A percentile compares a stretch with the other conserved stretches of the same genome.
phyloP scores from a whole-genome alignment of 768 basidiomycete species.

The Pleurotus ostreatus region DNA sequence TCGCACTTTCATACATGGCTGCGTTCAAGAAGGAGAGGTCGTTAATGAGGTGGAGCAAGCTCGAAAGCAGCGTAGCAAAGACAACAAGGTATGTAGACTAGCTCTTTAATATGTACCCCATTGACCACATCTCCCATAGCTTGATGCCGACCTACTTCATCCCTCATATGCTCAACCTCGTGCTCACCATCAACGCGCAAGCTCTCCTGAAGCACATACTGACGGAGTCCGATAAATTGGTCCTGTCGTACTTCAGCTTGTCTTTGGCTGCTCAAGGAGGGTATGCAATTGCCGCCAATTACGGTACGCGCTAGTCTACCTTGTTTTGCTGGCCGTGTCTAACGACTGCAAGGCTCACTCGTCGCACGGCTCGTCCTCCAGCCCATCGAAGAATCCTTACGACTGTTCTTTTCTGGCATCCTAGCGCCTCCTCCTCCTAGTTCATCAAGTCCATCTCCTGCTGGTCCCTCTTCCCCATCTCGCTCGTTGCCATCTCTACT shows the following conservation, averaged over 20 bases:
- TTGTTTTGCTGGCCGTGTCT: not conserved
- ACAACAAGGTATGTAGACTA: too few species aligned
- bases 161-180: constrained; percentile 52
- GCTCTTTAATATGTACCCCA: too few species aligned
- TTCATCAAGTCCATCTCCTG: not conserved
- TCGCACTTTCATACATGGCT: constrained; percentile 52
- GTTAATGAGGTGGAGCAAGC: not conserved
- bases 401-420: constrained; percentile 82
- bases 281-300: constrained; percentile 94
- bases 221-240: constrained; percentile 92
- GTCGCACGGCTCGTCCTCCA: constrained; percentile 92
- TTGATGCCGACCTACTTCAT: constrained; percentile 18
- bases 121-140: not conserved
- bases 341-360: constrained; percentile 64
- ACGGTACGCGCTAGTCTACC: constrained; percentile 51
- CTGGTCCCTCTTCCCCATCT: not conserved
- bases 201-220: constrained; percentile 91
- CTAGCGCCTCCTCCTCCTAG: constrained; percentile 20
- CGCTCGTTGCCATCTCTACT: constrained; percentile 18
- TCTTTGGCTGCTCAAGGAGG: constrained; percentile 87
- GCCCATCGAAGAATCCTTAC: constrained; percentile 89
- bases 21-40: not conserved
- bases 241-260: constrained; percentile 74
- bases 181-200: constrained; percentile 82
- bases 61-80: not conserved